Base-by-base conservation (phyloP, 208 protist species). In the Leishmania tarentolae region DNA sequence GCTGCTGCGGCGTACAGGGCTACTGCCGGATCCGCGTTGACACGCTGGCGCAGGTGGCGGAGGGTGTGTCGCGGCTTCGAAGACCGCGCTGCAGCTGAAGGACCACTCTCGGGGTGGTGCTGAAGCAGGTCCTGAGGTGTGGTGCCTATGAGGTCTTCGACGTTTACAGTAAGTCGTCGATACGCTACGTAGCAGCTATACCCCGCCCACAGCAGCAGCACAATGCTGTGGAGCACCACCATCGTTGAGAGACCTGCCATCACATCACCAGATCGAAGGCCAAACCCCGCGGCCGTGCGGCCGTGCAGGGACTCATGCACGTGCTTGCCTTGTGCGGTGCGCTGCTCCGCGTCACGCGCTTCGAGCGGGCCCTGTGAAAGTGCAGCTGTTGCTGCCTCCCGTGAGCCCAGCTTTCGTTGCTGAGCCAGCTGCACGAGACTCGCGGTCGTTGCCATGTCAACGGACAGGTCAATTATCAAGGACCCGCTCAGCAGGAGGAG, bases 401-500 rank as follows among this genome's bases (percentile, higher is more conserved):
- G 7, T 52, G 52, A 42, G 17, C 17, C 42, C 31, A 53, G 72
- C 50, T 42, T 65, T 47, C 78, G 78, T 65, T 72, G 63, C 73
- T 68, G 77, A 0, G 50, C 75, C 2, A 79, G 31, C 40, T 77
- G 37, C 2, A 57, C 4, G 47, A 80, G 59, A 15, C 69, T 35
- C 57, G 57, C 35, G n/a, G 83, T 70, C 7, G 79, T 42, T 7
- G 65, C 46, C 9, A 63, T 13, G 42, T 79, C 78, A 24, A 86
- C 63, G 4, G 50, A 65, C 44, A 84, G 11, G 28, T 89, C 83
- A 21, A 89, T 80, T 17, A 94, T 76, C 17, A 88, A 73, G n/a
- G 89, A 85, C 50, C 89, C 90, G 46, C 78, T 83, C 50, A 84
- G 46, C 19, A 94, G 53, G 47, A 97, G 83, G 28, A 71, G 50